Base-by-base conservation (phyloP, 345 rosid genomes). In the Cochlearia excelsa region DNA sequence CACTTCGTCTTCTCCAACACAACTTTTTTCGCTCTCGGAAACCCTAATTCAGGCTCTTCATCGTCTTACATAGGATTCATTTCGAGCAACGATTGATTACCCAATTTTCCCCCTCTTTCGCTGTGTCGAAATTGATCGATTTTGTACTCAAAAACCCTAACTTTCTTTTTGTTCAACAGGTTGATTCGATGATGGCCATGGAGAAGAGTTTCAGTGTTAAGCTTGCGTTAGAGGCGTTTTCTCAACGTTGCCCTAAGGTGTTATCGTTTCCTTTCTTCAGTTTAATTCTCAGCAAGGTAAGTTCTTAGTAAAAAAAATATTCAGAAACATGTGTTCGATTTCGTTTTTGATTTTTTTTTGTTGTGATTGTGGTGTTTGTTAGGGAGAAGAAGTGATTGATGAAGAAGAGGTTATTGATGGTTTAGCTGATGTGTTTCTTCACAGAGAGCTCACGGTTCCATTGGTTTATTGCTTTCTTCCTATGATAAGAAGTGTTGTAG, bases 141-240 rank as follows among this genome's bases (percentile, higher is more conserved):
- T 34, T 34, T 34, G 37, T 34, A 34, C 6, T 34, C 6, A 34
- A 34, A 34, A 3, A 34, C 4, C 37, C 37, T 3, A 34, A 34
- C 37, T 34, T 34, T 34, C 6, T 34, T 52, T 37, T 54, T 7
- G 1, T 7, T 30, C 26, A 38, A 40, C 57, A 69, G 73, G 57
- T 62, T 27, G 23, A 16, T 16, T 16, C 23, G 23, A 30, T 65
- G 35, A 86, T 86, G 90, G 71, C 96, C 30, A 76, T 82, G 30
- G 95, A 88, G 9, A 88, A 86, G 62, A 84, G 88, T 70, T 92
- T 86, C 80, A 71, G 61, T 59, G 69, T 88, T 7, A 71, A 79
- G 50, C 66, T 68, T 1, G 81, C 90, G 1, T 52, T 88, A 27
- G 52, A 64, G 67, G 67, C 84, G 83, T 86, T 92, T 54, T 69